Base-by-base conservation (phyloP, 257 asterid genomes). In the Salvia hispanica region DNA sequence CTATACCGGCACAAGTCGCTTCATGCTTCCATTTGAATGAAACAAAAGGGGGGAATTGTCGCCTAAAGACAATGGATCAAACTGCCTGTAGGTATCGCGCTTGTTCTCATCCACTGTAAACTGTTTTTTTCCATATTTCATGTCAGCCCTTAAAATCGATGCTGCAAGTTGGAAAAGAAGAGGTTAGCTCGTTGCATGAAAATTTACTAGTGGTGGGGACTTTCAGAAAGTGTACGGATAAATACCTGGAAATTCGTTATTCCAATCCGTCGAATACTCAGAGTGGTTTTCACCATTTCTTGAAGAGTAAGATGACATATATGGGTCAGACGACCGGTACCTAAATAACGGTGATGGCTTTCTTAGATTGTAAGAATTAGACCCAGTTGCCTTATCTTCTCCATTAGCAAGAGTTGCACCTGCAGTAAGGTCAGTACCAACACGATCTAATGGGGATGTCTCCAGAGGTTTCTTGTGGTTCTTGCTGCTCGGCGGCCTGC, bases 241-340 rank as follows among this genome's bases (percentile, higher is more conserved):
- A 25, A 37, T 67, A 94, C 97, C 99, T 88, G 99, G 99, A 77
- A 93, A 93, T 78, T 93, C 99, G 40, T 76, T 72, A 68, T 85
- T 90, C 99, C 99, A 93, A 31, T 93, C 96, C 53, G 72, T 77
- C 50, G 66, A 60, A 80, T 78, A 84, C 10, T 88, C 96, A 5
- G 90, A 78, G 70, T 76, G 62, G 77, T 80, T 84, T 74, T 86
- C 99, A 53, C 99, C 92, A 74, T 86, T 84, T 71, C 89, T 82
- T 47, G 84, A 79, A 58, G 83, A 78, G 61, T 74, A 53, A 13
- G 92, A 71, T 33, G 87, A 71, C 58, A 77, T 76, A 48, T 62
- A 83, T 40, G 82, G 84, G 59, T 94, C 95, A 21, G 81, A 59
- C 34, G 88, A 75, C 43, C 86, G 83, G 65, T 74, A 75, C 73